Evolutionary conservation across 1,284 basidiomycete species (phyloP), one percentile per base, ranked within the genome.

Genomic region (Tylopilus orsonianus): DNA sequence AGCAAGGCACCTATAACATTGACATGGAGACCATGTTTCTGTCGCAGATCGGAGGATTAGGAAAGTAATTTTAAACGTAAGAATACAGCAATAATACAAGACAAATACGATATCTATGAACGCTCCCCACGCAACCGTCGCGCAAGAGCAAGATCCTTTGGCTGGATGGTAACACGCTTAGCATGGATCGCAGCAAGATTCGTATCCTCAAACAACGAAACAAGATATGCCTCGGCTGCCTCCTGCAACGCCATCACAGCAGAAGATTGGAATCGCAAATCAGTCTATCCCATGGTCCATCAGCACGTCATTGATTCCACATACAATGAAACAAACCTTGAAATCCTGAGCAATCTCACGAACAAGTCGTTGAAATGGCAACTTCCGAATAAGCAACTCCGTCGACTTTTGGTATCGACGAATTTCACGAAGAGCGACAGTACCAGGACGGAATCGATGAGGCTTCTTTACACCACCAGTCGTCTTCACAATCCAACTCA

Each of bases 361-460:
- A 5, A 55, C 63, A 38, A 61, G 63, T 57, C 91, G 82, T 74
- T 95, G 90, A 87, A 94, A 94, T 50, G 92, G 92, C 46, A 93
- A 82, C 73, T 93, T 95, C 64, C 93, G 83, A 71, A 94, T 94
- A 53, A 95, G 81, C 57, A 95, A 77, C 74, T 94, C 90, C 47
- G 95, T 93, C 62, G 91, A 93, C 77, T 93, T 94, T 72, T 97
- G 94, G 81, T 97, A 97, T 46, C 93, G 85, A 75, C 94, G 81
- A 66, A 97, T 97, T 78, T 97, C 94, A 78, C 94, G 91, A 58
- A 97, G 89, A 57, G 94, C 94, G 67, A 97, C 94, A 56, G 94
- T 97, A 78, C 94, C 94, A 56, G 93, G 94, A 70, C 91, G 87
- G 90, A 96, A 96, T 57, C 93, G 86, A 79, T 95, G 92, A 55